A percentile compares a stretch with the other conserved stretches of the same genome.
Evolutionary conservation across 192 early-diverging fungal genomes (phyloP).

Genomic region (Entophlyctis helioformis): DNA sequence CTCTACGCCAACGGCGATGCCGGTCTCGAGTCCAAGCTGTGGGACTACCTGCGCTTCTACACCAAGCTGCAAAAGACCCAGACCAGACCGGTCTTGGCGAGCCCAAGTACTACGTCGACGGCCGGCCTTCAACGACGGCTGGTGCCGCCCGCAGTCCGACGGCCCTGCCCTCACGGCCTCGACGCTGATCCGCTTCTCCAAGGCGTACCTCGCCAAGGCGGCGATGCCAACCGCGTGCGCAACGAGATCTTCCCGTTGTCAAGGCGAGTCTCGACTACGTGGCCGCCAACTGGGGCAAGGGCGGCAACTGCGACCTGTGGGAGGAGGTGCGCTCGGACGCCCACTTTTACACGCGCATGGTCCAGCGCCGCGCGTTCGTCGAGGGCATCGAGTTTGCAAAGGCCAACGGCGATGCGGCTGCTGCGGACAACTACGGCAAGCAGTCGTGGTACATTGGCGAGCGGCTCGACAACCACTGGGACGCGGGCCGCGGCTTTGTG

Average conservation of each 20-base stretch:
- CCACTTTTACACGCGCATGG: conserved; percentile 60
- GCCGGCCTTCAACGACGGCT: conserved; percentile 25
- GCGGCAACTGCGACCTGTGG: conserved; percentile 56
- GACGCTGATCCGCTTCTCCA: conserved; percentile 7
- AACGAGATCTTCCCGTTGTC: conserved; percentile 11
- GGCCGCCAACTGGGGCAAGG: conserved; percentile 26
- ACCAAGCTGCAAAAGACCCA: conserved; percentile 9
- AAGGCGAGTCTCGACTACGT: conserved; percentile 52
- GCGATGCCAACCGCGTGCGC: neutral
- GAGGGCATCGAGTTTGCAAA: conserved; percentile 40
- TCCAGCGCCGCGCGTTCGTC: conserved; percentile 44
- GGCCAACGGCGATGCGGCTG: conserved; percentile 16
- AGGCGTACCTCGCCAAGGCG: conserved; percentile 2
- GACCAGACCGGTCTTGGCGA: conserved; percentile 36
- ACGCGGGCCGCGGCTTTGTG: conserved; percentile 8
- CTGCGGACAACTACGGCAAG: conserved; percentile 17
- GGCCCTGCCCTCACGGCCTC: conserved; percentile 43
- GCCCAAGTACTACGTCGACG: conserved; percentile 53
- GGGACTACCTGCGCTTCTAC: conserved; percentile 23
- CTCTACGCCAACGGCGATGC: conserved; percentile 1
- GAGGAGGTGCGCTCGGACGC: conserved; percentile 56
- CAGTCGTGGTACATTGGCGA: conserved; percentile 19
- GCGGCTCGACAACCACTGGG: conserved; percentile 33
- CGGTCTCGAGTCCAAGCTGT: conserved; percentile 9
- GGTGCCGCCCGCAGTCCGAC: conserved; percentile 66